Evolutionary conservation across 2,329 filamentous ascomycete species (phyloP), one percentile per base, ranked within the genome.

Genomic region (Hymenoscyphus scutula): DNA sequence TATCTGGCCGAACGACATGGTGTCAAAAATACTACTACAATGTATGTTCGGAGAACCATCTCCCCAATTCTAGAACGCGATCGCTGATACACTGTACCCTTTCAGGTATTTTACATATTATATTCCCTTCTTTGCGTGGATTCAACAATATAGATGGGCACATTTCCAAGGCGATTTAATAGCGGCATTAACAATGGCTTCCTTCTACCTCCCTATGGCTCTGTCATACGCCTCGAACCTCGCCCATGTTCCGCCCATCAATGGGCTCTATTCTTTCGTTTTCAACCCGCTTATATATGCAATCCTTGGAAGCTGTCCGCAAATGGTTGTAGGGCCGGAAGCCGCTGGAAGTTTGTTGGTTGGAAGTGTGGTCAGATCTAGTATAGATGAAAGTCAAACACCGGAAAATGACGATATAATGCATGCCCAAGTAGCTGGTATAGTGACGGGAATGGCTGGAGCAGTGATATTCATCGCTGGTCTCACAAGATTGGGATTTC

Each of bases 171-270:
- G 95, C 56, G 95, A 99, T 76, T 78, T 98, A 19, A 81, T 96
- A 15, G 89, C 94, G 8, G 93, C 94, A 56, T 76, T 98, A 66
- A 98, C 95, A n/a, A 89, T 99, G 79, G 91, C 94, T n/a, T 97
- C 93, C 29, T 95, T 99, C 79, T 99, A 99, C 76, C 89, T 99
- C 41, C 95, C 95, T 58, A 97, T 99, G 93, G 90, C 92, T 0
- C 84, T 99, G 15, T 98, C 95, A 0, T 89, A 96, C 67, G 92
- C 95, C 61, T 87, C 91, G 48, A 98, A 98, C 73, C 86, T 99
- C 51, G 92, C 90, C 5, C 95, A 98, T 74, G 87, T 97, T 1
- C 92, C 94, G 8, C 90, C 95, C 0, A 93, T 98, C 71, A 94
- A 97, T 72, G 95, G 95, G 0, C 82, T 99, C 3, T 99, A 98